Percentiles rank a stretch among this genome's conserved stretches.
These are phyloP conservation scores for Nothophoma quercina DNA, from an alignment of 2,329 filamentous ascomycete genomes.

Conservation along the genomic window DNA sequence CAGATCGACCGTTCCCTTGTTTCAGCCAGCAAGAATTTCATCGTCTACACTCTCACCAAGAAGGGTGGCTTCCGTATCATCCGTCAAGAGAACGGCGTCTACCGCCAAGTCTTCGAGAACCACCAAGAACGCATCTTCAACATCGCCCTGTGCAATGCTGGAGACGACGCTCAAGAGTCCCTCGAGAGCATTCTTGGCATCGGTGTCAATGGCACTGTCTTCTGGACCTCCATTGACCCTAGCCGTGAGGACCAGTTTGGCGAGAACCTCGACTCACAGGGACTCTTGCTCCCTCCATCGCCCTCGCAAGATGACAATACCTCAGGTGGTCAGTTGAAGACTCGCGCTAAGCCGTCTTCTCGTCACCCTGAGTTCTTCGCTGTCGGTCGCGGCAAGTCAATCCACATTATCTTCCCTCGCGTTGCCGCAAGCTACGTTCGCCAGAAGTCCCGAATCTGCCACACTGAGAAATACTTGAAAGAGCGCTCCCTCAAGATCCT, in stretches of 20 bases:
- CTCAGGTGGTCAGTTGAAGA: constrained; percentile 92
- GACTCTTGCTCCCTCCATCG: constrained; percentile 88
- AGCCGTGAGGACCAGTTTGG: constrained; percentile 64
- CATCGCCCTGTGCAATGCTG: constrained; percentile 77
- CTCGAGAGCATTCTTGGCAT: constrained; percentile 86
- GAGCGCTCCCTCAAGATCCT: constrained; percentile 92
- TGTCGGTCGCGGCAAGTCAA: constrained; percentile 93
- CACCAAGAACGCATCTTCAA: constrained; percentile 96
- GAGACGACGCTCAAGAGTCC: constrained; percentile 55
- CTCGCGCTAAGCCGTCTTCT: constrained; percentile 87
- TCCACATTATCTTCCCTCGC: constrained; percentile 79
- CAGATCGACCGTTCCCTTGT: constrained; percentile 95
- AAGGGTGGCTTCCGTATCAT: constrained; percentile 93
- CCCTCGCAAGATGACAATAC: constrained; percentile 87
- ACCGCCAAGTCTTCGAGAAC: constrained; percentile 90
- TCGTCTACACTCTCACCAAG: constrained; percentile 93
- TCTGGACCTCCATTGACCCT: constrained; percentile 79
- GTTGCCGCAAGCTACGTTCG: constrained; percentile 63
- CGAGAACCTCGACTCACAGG: constrained; percentile 83
- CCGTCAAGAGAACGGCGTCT: constrained; percentile 88
- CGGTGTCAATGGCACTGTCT: constrained; percentile 93
- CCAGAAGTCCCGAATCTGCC: constrained; percentile 67
- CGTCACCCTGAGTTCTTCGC: constrained; percentile 93
- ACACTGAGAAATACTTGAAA: constrained; percentile 85
- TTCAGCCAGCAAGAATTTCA: constrained; percentile 87